Base-by-base conservation (phyloP, 176 grass and related monocot species). In the Carex scoparia region DNA sequence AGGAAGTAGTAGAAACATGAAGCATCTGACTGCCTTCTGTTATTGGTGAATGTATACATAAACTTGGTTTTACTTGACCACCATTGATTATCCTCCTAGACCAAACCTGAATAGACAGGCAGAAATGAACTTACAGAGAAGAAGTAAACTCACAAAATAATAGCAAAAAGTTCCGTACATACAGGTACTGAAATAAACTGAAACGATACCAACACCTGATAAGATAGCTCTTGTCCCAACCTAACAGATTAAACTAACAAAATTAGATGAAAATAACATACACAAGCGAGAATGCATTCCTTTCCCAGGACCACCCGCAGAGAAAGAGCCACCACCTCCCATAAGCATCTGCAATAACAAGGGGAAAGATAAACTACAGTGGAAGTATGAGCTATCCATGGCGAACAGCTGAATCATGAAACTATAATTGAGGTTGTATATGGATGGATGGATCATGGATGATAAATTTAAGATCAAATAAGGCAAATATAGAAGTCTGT, bases 211-310 rank as follows among this genome's bases (percentile, higher is more conserved):
- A 19, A 30, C 69, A 73, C 42, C 69, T 69, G 14, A 69, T 15
- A n/a, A 51, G 58, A 51, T 73, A 73, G 86, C 79, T 63, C 55
- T 10, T 71, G 35, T 79, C 80, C 30, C 27, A 57, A 33, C 71
- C 71, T 75, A 53, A 75, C 46, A 75, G 46, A 28, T 19, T 75
- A 30, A 75, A 38, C 33, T 16, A 18, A 38, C 11, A 81, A 82
- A 61, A 35, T 67, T 32, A 32, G 11, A 61, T 14, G 40, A 28
- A 55, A 46, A 40, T 35, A 84, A 49, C 90, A 79, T 97, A 97
- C 94, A 97, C 72, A 97, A 87, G 40, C 94, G 82, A 89, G 94
- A 97, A 86, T 92, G 84, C 94, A 97, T 94, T 72, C 94, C 94
- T 84, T 97, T 97, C 70, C 94, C 94, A 85, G 94, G 91, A 28